Conservation (phyloP, 148 eudicot genomes). For the Linanthus parryae region DNA sequence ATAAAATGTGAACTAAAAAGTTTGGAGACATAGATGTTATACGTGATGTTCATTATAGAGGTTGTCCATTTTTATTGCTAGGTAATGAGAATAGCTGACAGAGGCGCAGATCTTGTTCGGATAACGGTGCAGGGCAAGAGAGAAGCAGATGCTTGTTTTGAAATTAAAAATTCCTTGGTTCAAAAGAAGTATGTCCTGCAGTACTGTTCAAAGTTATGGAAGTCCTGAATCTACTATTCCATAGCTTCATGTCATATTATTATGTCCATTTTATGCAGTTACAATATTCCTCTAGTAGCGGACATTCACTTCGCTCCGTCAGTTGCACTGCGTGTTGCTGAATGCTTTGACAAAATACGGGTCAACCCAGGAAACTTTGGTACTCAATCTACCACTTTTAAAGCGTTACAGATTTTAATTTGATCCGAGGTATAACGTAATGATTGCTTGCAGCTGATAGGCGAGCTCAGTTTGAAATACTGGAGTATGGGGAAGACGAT, state of each 20-base stretch:
- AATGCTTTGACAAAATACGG: constrained; percentile 98
- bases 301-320: constrained; percentile 99
- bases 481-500: constrained; percentile 91
- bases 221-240: not conserved
- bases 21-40: too few species aligned
- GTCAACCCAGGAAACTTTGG: constrained; percentile 99
- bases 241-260: constrained; percentile 1
- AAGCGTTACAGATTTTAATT: not conserved
- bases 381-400: constrained; percentile 20
- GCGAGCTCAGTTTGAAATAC: constrained; percentile 88
- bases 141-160: constrained; percentile 98
- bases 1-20: too few species aligned
- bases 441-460: constrained; percentile 76
- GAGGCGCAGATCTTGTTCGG: constrained; percentile 92
- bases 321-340: constrained; percentile 88
- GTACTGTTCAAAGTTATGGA: constrained; percentile 4
- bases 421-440: not conserved
- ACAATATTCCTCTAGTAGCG: constrained; percentile 91
- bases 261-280: constrained; percentile 39
- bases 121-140: constrained; percentile 94
- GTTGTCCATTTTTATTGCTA: too few species aligned
- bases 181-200: constrained; percentile 74
- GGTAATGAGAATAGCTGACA: constrained; percentile 97
- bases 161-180: constrained; percentile 87
- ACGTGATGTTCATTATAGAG: too few species aligned